Evolutionary conservation across 306 rosid species (phyloP).

Genomic region (Begonia loranthoides): DNA sequence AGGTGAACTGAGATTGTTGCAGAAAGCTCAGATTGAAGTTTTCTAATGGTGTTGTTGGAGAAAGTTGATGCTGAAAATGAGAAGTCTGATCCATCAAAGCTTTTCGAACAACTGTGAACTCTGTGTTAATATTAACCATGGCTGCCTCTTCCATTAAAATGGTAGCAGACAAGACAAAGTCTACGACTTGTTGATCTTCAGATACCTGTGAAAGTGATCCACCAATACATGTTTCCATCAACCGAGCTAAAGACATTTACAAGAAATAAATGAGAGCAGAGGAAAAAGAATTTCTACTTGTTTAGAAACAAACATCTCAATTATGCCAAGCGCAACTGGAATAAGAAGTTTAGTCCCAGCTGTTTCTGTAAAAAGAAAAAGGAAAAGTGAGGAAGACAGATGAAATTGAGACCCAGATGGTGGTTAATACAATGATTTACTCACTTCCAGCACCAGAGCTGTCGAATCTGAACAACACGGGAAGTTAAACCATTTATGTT

Average conservation of each 20-base stretch:
- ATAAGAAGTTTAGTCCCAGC: slow-evolving; percentile 62
- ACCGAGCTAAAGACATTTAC: too few species aligned
- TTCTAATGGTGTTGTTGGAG: slow-evolving; percentile 22
- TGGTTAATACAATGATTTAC: neutral
- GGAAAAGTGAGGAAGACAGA: neutral
- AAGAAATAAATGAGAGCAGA: too few species aligned
- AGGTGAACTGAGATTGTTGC: slow-evolving; percentile 41
- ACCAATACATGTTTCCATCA: too few species aligned
- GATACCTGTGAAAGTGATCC: slow-evolving; percentile 60
- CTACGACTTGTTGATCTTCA: slow-evolving; percentile 58
- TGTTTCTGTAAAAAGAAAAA: slow-evolving; percentile 31
- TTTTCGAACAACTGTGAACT: slow-evolving; percentile 25
- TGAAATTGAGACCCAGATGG: neutral
- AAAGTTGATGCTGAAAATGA: slow-evolving; percentile 13
- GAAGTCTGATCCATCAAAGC: slow-evolving; percentile 25
- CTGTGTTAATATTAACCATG: slow-evolving; percentile 20
- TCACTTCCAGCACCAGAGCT: slow-evolving; percentile 24
- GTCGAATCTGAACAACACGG: slow-evolving; percentile 29
- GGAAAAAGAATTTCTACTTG: slow-evolving; percentile 26
- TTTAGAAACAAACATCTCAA: slow-evolving; percentile 63
- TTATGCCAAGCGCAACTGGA: slow-evolving; percentile 59
- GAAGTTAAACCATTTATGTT: slow-evolving; percentile 58
- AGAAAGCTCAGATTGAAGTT: slow-evolving; percentile 39
- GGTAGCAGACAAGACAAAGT: slow-evolving; percentile 44
- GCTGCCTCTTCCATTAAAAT: slow-evolving; percentile 32